Percentiles rank a stretch among this genome's conserved stretches.
Conservation (phyloP, 208 protist species). For the Jaenimonas drosophilae region DNA sequence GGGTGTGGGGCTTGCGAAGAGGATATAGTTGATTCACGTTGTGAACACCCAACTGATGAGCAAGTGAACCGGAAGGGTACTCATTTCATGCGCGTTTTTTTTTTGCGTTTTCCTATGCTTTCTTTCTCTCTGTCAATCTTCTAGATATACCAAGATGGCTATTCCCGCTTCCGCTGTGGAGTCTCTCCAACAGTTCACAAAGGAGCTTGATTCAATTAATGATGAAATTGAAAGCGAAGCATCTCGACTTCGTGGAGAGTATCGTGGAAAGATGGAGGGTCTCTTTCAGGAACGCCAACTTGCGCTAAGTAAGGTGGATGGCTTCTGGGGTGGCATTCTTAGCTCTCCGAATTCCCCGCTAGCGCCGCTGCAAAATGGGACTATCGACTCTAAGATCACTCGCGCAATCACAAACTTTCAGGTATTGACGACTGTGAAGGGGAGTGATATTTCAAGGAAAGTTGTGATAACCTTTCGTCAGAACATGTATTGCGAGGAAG, state of each 20-base stretch:
- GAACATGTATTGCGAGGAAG: conserved; percentile 69
- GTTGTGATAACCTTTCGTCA: conserved; percentile 36
- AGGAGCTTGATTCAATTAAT: conserved; percentile 22
- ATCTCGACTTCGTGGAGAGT: conserved; percentile 16
- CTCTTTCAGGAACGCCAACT: conserved; percentile 42
- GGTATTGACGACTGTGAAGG: conserved; percentile 24
- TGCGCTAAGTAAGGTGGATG: conserved; percentile 20
- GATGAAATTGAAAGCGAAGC: conserved; percentile 16
- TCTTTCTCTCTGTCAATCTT: conserved; percentile 7
- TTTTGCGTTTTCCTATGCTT: background rate
- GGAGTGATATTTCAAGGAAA: conserved; percentile 28
- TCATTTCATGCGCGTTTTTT: conserved; percentile 1
- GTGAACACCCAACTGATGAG: background rate
- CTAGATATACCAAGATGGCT: conserved; percentile 5
- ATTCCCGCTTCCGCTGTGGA: conserved; percentile 11
- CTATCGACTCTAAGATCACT: conserved; percentile 68
- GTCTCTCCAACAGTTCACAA: conserved; percentile 23
- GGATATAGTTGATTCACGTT: conserved; percentile 17
- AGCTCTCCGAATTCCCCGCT: conserved; percentile 25
- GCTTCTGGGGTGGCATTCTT: conserved; percentile 62
- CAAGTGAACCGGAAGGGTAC: too few relatives aligned
- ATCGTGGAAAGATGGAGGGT: conserved; percentile 42
- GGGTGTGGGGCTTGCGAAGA: conserved; percentile 58
- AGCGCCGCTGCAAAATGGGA: conserved; percentile 41
- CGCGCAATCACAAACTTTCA: conserved; percentile 59